Evolutionary conservation across 371 early-diverging fungal species (phyloP).

Genomic region (Umbelopsis sp.): DNA sequence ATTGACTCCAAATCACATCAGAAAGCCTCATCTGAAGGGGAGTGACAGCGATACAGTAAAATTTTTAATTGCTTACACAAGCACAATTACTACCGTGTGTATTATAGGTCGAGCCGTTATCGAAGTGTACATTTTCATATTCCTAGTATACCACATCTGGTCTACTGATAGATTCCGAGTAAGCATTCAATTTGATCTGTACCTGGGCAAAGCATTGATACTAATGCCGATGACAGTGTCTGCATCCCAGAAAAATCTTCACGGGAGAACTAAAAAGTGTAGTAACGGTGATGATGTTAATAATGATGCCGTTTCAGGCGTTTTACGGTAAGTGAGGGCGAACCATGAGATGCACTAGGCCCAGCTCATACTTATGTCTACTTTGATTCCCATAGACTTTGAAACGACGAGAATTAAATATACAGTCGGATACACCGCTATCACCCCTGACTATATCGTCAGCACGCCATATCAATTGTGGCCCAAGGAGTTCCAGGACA

Average conservation of each 20-base stretch:
- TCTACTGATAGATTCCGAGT: conserved; percentile 33
- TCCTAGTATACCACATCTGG: conserved; percentile 37
- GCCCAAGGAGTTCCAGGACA: conserved; percentile 36
- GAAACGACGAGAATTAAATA: conserved; percentile 56
- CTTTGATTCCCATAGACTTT: conserved; percentile 28
- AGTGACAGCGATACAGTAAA: neutral
- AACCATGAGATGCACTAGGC: neutral
- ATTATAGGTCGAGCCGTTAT: conserved; percentile 38
- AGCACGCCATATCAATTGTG: conserved; percentile 41
- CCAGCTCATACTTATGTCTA: neutral
- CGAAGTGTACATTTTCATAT: conserved; percentile 35
- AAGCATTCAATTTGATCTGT: neutral
- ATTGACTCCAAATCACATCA: too few species aligned
- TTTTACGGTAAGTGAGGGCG: conserved; percentile 37
- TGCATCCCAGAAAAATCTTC: conserved; percentile 38
- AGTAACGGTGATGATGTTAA: conserved; percentile 41
- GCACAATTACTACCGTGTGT: neutral
- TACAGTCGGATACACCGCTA: conserved; percentile 36
- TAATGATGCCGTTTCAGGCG: conserved; percentile 32
- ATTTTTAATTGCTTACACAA: neutral
- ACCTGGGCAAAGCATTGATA: neutral
- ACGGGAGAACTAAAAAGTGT: conserved; percentile 49
- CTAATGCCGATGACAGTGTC: conserved; percentile 23
- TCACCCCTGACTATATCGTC: conserved; percentile 28
- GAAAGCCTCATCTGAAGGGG: too few species aligned